Evolutionary conservation across 2,329 filamentous ascomycete species (phyloP).

Genomic region (Ceratocystis colombiana): DNA sequence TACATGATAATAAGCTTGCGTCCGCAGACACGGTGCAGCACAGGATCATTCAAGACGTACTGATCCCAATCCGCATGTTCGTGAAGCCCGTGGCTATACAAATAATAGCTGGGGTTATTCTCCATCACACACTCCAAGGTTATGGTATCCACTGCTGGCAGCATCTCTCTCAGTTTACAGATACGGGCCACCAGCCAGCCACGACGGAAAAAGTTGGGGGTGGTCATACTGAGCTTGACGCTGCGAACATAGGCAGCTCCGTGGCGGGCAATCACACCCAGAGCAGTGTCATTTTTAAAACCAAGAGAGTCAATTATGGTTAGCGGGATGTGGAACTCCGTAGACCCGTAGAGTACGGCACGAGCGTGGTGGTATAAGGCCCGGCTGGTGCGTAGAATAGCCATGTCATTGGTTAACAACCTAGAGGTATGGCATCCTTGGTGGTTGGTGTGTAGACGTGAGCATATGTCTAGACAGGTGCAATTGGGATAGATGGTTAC

Average conservation of each 20-base stretch:
- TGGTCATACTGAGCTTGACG: slow-evolving; percentile 15
- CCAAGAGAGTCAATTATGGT: slow-evolving; percentile 26
- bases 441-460: slow-evolving; percentile 31
- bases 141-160: not conserved
- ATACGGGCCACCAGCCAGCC: not conserved
- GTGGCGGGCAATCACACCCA: slow-evolving; percentile 5
- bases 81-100: not conserved
- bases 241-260: slow-evolving; percentile 5
- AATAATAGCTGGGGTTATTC: no score
- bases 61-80: slow-evolving; percentile 27
- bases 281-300: slow-evolving; percentile 11
- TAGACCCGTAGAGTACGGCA: slow-evolving; percentile 40
- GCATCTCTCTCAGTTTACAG: not conserved
- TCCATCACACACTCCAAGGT: not conserved
- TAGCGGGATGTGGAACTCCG: slow-evolving; percentile 38
- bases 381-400: slow-evolving; percentile 35
- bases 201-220: not conserved
- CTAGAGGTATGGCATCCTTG: slow-evolving; percentile 31
- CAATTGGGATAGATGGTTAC: slow-evolving; percentile 32
- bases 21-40: not conserved
- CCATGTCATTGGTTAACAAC: slow-evolving; percentile 23
- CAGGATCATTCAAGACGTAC: slow-evolving; percentile 28
- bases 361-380: slow-evolving; percentile 34
- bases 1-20: not conserved
- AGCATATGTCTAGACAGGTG: slow-evolving; percentile 31